Conservation (phyloP, 257 asterid species). For the Nicotiana paniculata region DNA sequence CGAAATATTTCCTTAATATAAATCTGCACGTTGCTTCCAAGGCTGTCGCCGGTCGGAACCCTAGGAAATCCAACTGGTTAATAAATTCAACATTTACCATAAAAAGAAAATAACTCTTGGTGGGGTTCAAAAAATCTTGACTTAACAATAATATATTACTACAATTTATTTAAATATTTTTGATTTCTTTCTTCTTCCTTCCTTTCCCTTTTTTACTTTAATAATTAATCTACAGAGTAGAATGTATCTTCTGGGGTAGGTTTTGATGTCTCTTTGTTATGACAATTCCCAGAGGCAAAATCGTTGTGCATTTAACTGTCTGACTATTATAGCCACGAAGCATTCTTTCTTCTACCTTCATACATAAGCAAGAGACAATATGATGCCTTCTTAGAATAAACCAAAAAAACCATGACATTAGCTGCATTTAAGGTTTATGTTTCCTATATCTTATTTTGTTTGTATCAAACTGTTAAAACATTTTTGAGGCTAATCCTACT, state of each 20-base stretch:
- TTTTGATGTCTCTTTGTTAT: conserved; percentile 7
- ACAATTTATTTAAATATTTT: neutral
- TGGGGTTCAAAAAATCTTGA: conserved; percentile 15
- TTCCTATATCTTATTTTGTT: neutral
- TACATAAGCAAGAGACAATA: neutral
- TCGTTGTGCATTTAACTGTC: neutral
- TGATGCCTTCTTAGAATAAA: neutral
- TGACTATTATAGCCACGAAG: neutral
- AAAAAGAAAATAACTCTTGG: neutral
- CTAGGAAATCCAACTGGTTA: neutral
- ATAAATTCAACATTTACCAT: conserved; percentile 6
- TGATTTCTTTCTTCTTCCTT: neutral
- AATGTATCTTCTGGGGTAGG: conserved; percentile 3
- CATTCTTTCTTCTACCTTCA: neutral
- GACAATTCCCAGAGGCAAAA: neutral
- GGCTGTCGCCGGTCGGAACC: conserved; percentile 24
- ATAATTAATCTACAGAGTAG: neutral
- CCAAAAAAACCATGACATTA: neutral
- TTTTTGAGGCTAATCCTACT: neutral
- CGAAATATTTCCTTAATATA: neutral
- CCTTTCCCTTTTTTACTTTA: neutral
- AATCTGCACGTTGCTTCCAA: conserved; percentile 12
- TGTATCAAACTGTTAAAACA: neutral
- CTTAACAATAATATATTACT: neutral
- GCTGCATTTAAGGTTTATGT: conserved; percentile 5